Conservation (phyloP, 2,329 filamentous ascomycete genomes). For the Fusarium duplospermum region DNA sequence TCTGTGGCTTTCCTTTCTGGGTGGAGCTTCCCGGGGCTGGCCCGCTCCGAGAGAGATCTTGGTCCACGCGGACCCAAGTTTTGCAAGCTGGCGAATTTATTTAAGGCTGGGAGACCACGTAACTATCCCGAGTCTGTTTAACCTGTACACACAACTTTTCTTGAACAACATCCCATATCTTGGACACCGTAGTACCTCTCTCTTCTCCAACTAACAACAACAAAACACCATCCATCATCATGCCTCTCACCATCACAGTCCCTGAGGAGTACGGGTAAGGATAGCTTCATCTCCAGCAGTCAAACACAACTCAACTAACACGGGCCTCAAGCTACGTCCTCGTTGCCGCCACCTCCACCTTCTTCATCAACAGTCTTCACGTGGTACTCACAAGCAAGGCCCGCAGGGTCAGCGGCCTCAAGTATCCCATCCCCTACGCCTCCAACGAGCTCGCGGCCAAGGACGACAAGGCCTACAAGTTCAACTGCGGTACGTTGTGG, state of each 20-base stretch:
- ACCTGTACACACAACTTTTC: constrained; percentile 3
- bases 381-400: constrained; percentile 56
- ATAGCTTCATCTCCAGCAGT: background rate
- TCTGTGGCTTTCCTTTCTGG: constrained; percentile 3
- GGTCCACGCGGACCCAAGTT: background rate
- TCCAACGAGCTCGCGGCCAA: constrained; percentile 64
- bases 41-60: constrained; percentile 30
- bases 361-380: constrained; percentile 70
- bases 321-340: constrained; percentile 70
- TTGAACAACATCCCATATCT: background rate
- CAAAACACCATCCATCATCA: constrained; percentile 47
- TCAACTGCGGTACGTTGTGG: constrained; percentile 68
- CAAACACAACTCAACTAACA: constrained; percentile 3
- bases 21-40: constrained; percentile 23
- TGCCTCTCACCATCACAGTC: constrained; percentile 58
- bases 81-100: constrained; percentile 10
- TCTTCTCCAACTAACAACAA: background rate
- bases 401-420: constrained; percentile 65
- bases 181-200: background rate
- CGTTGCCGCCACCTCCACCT: constrained; percentile 65
- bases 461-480: constrained; percentile 64
- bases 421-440: constrained; percentile 70
- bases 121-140: background rate
- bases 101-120: constrained; percentile 22
- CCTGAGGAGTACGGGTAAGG: constrained; percentile 64